Evolutionary conservation across 163 green algal genomes (phyloP).

Genomic region (Scenedesmus sp.): DNA sequence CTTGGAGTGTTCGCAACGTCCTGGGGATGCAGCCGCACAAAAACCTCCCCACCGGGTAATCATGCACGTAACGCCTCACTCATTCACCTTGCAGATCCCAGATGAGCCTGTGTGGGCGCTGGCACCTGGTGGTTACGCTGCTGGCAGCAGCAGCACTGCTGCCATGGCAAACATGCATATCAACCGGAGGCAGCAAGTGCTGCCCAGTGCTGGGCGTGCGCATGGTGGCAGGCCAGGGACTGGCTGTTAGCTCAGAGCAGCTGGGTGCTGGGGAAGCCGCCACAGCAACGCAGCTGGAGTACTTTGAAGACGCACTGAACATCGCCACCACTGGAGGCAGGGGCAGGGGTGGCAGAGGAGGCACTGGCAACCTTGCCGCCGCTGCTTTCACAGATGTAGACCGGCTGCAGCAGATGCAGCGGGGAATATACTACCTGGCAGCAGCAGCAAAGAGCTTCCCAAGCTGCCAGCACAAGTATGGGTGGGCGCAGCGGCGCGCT

Average conservation of each 20-base stretch:
- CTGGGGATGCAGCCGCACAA: too few species aligned
- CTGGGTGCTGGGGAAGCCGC: neutral
- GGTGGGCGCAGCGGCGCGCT: neutral
- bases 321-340: neutral
- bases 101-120: too few species aligned
- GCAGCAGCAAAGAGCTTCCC: too few species aligned
- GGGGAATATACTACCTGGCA: neutral
- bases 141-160: too few species aligned
- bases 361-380: neutral
- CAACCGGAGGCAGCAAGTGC: too few species aligned
- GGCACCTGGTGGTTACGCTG: too few species aligned
- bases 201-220: neutral
- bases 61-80: too few species aligned
- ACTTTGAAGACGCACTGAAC: neutral
- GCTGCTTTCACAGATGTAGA: neutral
- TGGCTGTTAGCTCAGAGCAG: neutral
- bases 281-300: neutral
- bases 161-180: too few species aligned
- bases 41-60: too few species aligned
- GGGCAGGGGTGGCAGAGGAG: neutral
- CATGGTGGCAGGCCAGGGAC: neutral
- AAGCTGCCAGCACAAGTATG: neutral
- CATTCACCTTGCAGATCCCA: too few species aligned
- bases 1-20: too few species aligned
- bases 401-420: neutral